Base-by-base conservation (phyloP, 805 yeast species). In the Lipomyces sp. region DNA sequence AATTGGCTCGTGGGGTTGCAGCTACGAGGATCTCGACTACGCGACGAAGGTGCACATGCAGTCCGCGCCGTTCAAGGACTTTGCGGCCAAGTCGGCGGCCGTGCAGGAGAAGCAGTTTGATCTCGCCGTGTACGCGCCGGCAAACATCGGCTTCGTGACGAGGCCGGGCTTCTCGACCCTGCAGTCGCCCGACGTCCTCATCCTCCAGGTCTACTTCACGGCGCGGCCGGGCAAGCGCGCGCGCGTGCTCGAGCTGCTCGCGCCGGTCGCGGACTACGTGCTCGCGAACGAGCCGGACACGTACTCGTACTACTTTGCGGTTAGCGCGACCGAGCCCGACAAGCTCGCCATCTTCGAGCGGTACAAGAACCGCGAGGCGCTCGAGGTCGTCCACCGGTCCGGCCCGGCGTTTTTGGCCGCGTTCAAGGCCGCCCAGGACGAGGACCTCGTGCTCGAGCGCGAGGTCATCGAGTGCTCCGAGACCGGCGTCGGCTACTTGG, bases 241-340 rank as follows among this genome's bases (percentile, higher is more conserved):
- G 64, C 81, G 82, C 62, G 80, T 89, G 55, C 84, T 87, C 62
- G 82, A 79, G 47, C 21, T 41, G 13, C 13, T 47, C n/a, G 3
- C 21, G 18, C 39, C 35, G 14, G 39, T 49, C 32, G 54, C 47
- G 5, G 41, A 35, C 18, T 53, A 39, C 14, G 55, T 50, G 11
- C 5, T 6, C 21, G 54, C 29, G 26, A 49, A 41, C 22, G 59
- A 55, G 44, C 49, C 47, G 3, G 40, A 36, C 34, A 43, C 53
- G 47, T 47, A 19, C 29, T 39, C 48, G 31, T 55, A 55, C 41
- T 39, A 35, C 39, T 53, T 37, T 39, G 21, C 39, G 41, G 38
- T 29, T 37, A 33, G 49, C 16, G 31, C 36, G 11, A 47, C 35
- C 10, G 29, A 53, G 40, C 57, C 56, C 11, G 53, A 55, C 47